Conservation (phyloP, 805 yeast genomes). For the Candida alai region DNA sequence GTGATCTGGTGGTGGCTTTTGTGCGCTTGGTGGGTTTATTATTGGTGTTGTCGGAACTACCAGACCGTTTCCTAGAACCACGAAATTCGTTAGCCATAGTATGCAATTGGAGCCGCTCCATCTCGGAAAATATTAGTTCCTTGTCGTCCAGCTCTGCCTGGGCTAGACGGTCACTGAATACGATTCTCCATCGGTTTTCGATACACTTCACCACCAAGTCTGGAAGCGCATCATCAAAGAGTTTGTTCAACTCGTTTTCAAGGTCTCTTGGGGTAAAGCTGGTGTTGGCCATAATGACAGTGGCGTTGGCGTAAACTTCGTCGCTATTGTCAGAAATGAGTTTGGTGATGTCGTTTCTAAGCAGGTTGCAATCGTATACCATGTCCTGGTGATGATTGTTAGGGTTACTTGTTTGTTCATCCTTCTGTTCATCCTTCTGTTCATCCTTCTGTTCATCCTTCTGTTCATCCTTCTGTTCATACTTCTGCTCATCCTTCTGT, state of each 20-base stretch:
- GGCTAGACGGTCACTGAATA: constrained; percentile 45
- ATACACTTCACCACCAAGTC: constrained; percentile 47
- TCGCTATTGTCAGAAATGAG: not conserved
- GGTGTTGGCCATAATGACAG: constrained; percentile 32
- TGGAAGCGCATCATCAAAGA: constrained; percentile 50
- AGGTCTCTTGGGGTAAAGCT: constrained; percentile 38
- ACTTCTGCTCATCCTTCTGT: not conserved
- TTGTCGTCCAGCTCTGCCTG: constrained; percentile 18
- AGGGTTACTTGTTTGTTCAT: not conserved
- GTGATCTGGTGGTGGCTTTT: constrained; percentile 3
- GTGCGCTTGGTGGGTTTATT: constrained; percentile 48
- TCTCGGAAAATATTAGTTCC: constrained; percentile 34
- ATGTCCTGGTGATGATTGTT: too few species aligned
- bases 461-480: not conserved
- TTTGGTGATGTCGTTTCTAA: constrained; percentile 3
- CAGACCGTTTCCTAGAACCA: constrained; percentile 21
- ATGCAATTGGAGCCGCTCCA: constrained; percentile 41
- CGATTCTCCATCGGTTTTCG: constrained; percentile 48
- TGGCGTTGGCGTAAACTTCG: too few species aligned
- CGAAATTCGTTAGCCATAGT: constrained; percentile 42
- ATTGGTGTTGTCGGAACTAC: constrained; percentile 31
- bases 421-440: constrained; percentile 25
- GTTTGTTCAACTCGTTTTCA: constrained; percentile 51
- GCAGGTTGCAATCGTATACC: constrained; percentile 5
- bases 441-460: constrained; percentile 14